Evolutionary conservation across 2,329 filamentous ascomycete genomes (phyloP).

Genomic region (Monosporascus cannonballus): DNA sequence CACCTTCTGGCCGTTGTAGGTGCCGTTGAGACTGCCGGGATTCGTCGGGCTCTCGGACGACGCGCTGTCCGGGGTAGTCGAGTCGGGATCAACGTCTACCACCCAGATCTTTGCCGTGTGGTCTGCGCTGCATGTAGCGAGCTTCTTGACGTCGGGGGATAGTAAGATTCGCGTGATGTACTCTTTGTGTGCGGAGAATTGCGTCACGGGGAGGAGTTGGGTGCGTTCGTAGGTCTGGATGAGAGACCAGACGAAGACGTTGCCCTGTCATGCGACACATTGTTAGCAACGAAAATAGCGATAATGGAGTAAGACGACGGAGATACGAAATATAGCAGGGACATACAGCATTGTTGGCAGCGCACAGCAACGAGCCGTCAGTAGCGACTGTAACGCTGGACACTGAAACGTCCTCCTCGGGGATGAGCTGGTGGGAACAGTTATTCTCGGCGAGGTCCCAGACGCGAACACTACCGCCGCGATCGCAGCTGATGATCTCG

Average conservation of each 20-base stretch:
- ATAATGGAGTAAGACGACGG: neutral
- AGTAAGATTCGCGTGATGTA: slow-evolving; percentile 90
- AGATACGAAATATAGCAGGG: neutral
- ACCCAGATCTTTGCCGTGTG: slow-evolving; percentile 96
- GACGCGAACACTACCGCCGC: slow-evolving; percentile 84
- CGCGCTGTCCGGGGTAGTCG: slow-evolving; percentile 4
- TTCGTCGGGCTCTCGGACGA: neutral
- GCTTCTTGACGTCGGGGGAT: slow-evolving; percentile 87
- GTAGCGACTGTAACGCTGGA: slow-evolving; percentile 94
- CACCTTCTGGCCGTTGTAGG: slow-evolving; percentile 1
- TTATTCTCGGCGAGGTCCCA: slow-evolving; percentile 98
- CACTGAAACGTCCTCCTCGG: slow-evolving; percentile 90
- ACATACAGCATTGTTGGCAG: slow-evolving; percentile 80
- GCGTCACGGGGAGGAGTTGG: slow-evolving; percentile 77
- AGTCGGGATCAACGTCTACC: slow-evolving; percentile 60
- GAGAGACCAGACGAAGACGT: slow-evolving; percentile 96
- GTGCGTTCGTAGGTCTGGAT: slow-evolving; percentile 77
- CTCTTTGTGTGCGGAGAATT: slow-evolving; percentile 84
- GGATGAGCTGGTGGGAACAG: slow-evolving; percentile 92
- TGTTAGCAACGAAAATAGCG: too few relatives aligned
- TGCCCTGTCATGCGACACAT: slow-evolving; percentile 54
- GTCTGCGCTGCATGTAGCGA: slow-evolving; percentile 89
- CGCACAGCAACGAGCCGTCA: slow-evolving; percentile 87
- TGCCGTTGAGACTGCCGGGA: neutral
- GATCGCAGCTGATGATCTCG: slow-evolving; percentile 94